Evolutionary conservation across 139 green algal species (phyloP).

Genomic region (Coccomyxa sp.): DNA sequence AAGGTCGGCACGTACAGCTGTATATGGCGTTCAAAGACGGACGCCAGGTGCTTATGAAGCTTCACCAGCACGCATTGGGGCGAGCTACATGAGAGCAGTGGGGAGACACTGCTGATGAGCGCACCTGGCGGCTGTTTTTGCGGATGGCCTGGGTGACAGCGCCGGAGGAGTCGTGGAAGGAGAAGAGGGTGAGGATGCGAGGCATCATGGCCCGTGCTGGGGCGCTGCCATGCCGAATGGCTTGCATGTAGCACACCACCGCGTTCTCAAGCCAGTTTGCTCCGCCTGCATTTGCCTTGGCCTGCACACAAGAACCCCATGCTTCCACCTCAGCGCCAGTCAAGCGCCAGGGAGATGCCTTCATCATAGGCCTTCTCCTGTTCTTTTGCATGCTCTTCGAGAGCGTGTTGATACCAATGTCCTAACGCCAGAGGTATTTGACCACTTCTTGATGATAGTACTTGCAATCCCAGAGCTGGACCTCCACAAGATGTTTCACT

Average conservation of each 20-base stretch:
- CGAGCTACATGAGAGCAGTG: not conserved
- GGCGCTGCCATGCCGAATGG: constrained; percentile 54
- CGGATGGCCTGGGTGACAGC: constrained; percentile 37
- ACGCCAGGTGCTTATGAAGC: not conserved
- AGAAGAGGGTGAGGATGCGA: constrained; percentile 81
- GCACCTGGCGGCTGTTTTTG: not conserved
- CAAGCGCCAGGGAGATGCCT: not conserved
- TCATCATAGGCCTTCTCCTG: not conserved
- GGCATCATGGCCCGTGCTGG: constrained; percentile 62
- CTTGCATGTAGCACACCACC: constrained; percentile 78
- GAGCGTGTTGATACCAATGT: too few species aligned
- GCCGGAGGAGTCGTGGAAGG: constrained; percentile 72
- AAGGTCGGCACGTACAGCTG: not conserved
- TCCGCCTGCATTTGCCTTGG: not conserved
- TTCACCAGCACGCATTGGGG: too few species aligned
- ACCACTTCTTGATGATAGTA: too few species aligned
- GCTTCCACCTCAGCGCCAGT: not conserved
- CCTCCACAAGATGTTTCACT: not conserved
- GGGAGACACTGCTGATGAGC: not conserved
- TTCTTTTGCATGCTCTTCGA: too few species aligned
- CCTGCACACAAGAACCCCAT: not conserved
- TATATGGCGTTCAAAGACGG: not conserved
- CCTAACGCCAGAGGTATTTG: too few species aligned
- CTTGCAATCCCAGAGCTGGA: too few species aligned
- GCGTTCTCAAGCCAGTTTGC: constrained; percentile 77